phyloP scores from a whole-genome alignment of 2,329 filamentous ascomycete species.

The Juglanconis sp. region DNA sequence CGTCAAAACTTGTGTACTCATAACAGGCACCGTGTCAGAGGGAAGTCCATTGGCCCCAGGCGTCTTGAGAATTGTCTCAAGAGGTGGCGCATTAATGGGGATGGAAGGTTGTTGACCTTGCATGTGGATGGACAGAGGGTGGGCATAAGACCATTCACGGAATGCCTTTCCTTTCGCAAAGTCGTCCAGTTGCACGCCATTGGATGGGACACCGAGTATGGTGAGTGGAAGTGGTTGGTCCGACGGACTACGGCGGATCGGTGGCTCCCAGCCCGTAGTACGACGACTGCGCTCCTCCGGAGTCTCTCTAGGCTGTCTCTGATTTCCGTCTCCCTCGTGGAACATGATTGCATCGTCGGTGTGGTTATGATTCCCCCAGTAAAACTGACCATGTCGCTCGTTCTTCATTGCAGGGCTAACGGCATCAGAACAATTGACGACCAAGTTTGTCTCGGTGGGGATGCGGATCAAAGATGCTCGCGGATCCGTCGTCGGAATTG shows the following conservation, averaged over 20 bases:
- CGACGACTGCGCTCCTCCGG: not conserved
- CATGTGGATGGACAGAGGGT: constrained; percentile 24
- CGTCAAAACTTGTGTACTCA: constrained; percentile 37
- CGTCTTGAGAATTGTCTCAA: constrained; percentile 36
- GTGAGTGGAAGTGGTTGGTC: not conserved
- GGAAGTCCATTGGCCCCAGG: constrained; percentile 22
- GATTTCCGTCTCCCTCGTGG: not conserved
- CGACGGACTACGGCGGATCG: not conserved
- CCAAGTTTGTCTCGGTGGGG: not conserved
- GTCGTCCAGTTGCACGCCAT: not conserved
- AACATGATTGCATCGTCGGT: not conserved
- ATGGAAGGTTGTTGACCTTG: constrained; percentile 29
- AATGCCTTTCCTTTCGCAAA: constrained; percentile 16
- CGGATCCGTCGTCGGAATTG: not conserved
- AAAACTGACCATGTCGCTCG: not conserved
- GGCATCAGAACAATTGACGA: not conserved
- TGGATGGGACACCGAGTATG: not conserved
- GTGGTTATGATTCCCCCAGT: constrained; percentile 1
- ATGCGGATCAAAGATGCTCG: not conserved
- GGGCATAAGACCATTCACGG: constrained; percentile 28
- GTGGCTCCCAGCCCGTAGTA: not conserved
- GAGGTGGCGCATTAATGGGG: constrained; percentile 32
- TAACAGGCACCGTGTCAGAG: constrained; percentile 30
- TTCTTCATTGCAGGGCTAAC: not conserved
- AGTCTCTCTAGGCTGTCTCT: too few species aligned